These are phyloP conservation scores for Diplodia corticola DNA, from an alignment of 2,329 filamentous ascomycete genomes.

Conservation along the genomic window DNA sequence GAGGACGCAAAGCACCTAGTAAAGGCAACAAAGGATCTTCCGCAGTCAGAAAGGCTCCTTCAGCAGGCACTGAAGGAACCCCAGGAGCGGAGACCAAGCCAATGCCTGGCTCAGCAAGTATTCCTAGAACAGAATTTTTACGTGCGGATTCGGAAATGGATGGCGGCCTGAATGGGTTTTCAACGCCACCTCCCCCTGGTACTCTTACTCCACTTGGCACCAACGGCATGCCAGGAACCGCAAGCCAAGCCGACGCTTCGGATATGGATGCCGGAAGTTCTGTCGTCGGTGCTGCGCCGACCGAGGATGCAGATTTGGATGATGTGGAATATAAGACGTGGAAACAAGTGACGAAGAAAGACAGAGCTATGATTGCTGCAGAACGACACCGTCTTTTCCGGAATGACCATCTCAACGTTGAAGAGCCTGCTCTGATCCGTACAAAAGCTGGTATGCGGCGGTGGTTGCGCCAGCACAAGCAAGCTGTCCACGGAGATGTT, in stretches of 20 bases:
- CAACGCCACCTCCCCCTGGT: slow-evolving; percentile 76
- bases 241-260: slow-evolving; percentile 79
- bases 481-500: slow-evolving; percentile 50
- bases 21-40: slow-evolving; percentile 69
- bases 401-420: slow-evolving; percentile 77
- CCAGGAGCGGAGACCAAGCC: slow-evolving; percentile 76
- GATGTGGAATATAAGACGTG: slow-evolving; percentile 92
- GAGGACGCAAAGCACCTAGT: slow-evolving; percentile 81
- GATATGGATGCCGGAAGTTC: slow-evolving; percentile 70
- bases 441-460: slow-evolving; percentile 87
- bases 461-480: slow-evolving; percentile 77
- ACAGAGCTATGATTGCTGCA: slow-evolving; percentile 81
- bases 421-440: slow-evolving; percentile 83
- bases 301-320: slow-evolving; percentile 80
- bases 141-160: slow-evolving; percentile 71
- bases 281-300: slow-evolving; percentile 64
- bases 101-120: slow-evolving; percentile 54
- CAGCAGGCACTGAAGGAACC: slow-evolving; percentile 75
- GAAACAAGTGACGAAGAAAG: slow-evolving; percentile 98
- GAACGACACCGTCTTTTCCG: slow-evolving; percentile 85
- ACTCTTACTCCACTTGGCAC: slow-evolving; percentile 73
- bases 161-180: slow-evolving; percentile 78
- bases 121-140: slow-evolving; percentile 54
- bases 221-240: slow-evolving; percentile 63
- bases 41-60: slow-evolving; percentile 69